Evolutionary conservation across 2,329 filamentous ascomycete genomes (phyloP).

Genomic region (Beauveria sp.): DNA sequence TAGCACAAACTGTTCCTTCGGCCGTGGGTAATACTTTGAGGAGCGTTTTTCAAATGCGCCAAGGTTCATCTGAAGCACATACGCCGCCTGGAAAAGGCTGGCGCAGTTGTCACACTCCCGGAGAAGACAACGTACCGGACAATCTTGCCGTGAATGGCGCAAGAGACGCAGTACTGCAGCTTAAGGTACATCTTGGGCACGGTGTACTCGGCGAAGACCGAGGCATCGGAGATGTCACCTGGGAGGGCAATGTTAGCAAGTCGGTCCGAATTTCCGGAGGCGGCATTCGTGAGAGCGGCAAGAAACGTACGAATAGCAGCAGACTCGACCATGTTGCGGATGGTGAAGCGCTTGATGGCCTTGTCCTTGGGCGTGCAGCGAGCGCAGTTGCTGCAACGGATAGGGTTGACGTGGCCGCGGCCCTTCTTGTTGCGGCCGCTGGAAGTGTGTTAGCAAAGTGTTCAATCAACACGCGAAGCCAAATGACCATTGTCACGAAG

Average conservation of each 20-base stretch:
- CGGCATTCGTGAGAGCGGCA: not conserved
- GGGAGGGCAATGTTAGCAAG: constrained; percentile 16
- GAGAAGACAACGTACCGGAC: constrained; percentile 80
- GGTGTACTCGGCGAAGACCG: constrained; percentile 98
- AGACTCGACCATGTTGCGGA: constrained; percentile 99
- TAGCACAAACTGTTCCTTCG: constrained; percentile 28
- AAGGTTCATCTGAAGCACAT: constrained; percentile 54
- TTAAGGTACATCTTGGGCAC: constrained; percentile 99
- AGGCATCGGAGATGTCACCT: constrained; percentile 99
- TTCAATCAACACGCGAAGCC: not conserved
- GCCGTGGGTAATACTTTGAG: constrained; percentile 16
- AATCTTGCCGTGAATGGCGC: constrained; percentile 99
- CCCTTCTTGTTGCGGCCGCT: constrained; percentile 99
- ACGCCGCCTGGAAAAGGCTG: constrained; percentile 24
- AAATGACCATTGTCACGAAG: not conserved
- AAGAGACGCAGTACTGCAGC: constrained; percentile 99
- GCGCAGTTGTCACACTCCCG: constrained; percentile 52
- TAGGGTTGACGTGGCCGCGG: constrained; percentile 99
- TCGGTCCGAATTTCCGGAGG: not conserved
- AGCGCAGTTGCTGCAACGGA: constrained; percentile 69
- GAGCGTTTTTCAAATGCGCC: constrained; percentile 39
- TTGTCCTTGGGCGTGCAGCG: constrained; percentile 98
- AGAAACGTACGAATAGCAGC: constrained; percentile 89
- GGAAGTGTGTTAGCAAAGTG: constrained; percentile 19
- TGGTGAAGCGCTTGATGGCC: constrained; percentile 99